Evolutionary conservation across 2,329 filamentous ascomycete genomes (phyloP).

Genomic region (Aspergillus sp.): DNA sequence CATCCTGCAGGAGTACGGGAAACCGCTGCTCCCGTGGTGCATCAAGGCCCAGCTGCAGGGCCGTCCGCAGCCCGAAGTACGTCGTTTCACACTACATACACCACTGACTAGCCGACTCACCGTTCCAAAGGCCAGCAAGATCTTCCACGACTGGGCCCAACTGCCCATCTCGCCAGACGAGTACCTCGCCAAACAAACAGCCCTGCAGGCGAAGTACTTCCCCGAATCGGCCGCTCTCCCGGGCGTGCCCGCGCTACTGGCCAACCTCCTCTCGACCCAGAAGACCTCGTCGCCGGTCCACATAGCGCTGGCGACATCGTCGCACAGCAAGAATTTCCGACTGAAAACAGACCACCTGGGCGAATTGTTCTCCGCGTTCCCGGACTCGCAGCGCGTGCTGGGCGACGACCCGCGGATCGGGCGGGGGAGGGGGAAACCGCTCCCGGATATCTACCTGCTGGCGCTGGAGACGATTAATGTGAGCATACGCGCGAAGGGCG

Average conservation of each 20-base stretch:
- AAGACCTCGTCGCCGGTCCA: constrained; percentile 47
- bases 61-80: constrained; percentile 48
- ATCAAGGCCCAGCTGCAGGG: constrained; percentile 84
- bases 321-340: constrained; percentile 59
- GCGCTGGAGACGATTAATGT: constrained; percentile 79
- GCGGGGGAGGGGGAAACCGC: constrained; percentile 77
- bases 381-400: constrained; percentile 60
- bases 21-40: constrained; percentile 73
- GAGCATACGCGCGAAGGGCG: constrained; percentile 48
- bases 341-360: constrained; percentile 59
- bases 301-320: constrained; percentile 79
- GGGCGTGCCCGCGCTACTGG: constrained; percentile 62
- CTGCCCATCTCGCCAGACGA: constrained; percentile 66
- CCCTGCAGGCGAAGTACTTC: constrained; percentile 64
- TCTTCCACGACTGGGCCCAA: constrained; percentile 73
- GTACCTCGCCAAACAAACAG: constrained; percentile 51
- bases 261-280: constrained; percentile 24
- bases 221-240: constrained; percentile 65
- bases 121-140: constrained; percentile 38
- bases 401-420: constrained; percentile 77
- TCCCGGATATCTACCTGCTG: constrained; percentile 88
- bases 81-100: constrained; percentile 1
- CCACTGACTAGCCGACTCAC: neutral
- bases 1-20: constrained; percentile 65
- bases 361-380: constrained; percentile 51